phyloP scores from a whole-genome alignment of 345 rosid genomes.

The Euphorbia peplus region DNA sequence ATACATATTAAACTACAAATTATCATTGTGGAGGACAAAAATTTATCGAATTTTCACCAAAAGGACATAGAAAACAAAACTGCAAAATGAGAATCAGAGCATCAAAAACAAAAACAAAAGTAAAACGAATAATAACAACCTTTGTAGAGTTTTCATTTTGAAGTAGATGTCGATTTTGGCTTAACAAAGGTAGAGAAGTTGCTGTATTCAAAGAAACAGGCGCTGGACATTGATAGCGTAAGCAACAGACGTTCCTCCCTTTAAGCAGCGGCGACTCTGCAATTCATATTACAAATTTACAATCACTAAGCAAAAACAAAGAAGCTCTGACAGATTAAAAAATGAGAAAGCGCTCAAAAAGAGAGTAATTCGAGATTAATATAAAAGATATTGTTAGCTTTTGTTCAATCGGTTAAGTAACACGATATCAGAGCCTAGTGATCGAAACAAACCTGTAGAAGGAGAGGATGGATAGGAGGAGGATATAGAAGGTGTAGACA shows the following conservation, averaged over 20 bases:
- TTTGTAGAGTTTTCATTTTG: conserved; percentile 16
- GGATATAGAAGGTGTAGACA: conserved; percentile 28
- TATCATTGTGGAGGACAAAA: background rate
- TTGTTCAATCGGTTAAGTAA: too few species aligned
- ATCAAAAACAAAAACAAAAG: background rate
- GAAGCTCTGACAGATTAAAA: background rate
- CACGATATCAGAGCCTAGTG: too few species aligned
- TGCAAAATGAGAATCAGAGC: background rate
- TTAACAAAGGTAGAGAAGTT: conserved; percentile 15
- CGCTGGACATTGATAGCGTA: conserved; percentile 24
- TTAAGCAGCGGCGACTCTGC: conserved; percentile 38
- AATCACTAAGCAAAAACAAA: background rate
- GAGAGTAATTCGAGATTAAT: too few species aligned
- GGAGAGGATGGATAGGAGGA: conserved; percentile 21
- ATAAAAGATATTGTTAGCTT: too few species aligned
- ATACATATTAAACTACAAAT: background rate
- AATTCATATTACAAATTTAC: background rate
- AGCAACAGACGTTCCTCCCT: too few species aligned
- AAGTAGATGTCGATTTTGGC: conserved; percentile 4
- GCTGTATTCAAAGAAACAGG: conserved; percentile 32
- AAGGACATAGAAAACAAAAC: background rate
- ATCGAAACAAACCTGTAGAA: conserved; percentile 56
- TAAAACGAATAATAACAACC: conserved; percentile 30
- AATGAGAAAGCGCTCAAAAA: background rate
- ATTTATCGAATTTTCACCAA: background rate